Conservation (phyloP, 2,329 filamentous ascomycete species). For the Talaromyces sp. region DNA sequence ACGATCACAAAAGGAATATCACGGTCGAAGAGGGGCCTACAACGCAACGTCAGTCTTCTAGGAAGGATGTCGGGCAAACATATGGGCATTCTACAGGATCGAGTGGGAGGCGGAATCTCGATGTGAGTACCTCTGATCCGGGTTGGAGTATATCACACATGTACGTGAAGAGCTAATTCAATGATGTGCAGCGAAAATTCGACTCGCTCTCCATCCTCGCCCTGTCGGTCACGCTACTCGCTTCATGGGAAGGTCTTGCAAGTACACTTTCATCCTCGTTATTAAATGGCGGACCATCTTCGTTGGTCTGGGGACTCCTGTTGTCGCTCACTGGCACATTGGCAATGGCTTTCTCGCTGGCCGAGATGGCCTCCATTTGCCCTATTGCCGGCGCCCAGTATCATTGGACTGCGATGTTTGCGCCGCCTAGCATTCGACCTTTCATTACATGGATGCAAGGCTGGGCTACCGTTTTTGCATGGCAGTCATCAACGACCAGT, state of each 20-base stretch:
- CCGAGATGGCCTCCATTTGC: conserved; percentile 39
- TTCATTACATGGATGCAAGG: conserved; percentile 21
- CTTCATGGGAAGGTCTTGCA: conserved; percentile 37
- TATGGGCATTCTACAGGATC: conserved; percentile 21
- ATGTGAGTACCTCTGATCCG: conserved; percentile 20
- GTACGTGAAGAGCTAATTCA: not conserved
- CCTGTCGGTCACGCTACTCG: conserved; percentile 37
- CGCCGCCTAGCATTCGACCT: conserved; percentile 11
- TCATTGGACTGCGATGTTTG: conserved; percentile 31
- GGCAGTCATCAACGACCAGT: conserved; percentile 35
- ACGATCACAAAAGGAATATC: conserved; percentile 11
- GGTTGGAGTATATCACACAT: not conserved
- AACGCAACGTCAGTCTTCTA: not conserved
- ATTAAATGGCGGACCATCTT: conserved; percentile 33
- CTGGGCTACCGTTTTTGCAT: conserved; percentile 35
- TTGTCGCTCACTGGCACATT: conserved; percentile 33
- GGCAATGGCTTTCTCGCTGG: conserved; percentile 34
- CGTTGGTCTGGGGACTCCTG: conserved; percentile 34
- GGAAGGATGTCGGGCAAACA: not conserved
- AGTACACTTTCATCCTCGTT: conserved; percentile 26
- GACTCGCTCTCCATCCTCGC: conserved; percentile 36
- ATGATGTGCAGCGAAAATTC: conserved; percentile 23
- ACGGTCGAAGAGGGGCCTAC: not conserved
- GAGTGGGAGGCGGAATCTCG: conserved; percentile 25
- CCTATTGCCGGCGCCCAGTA: conserved; percentile 36